Evolutionary conservation across 306 rosid species (phyloP), one percentile per base, ranked within the genome.

Genomic region (Neltuma alba): DNA sequence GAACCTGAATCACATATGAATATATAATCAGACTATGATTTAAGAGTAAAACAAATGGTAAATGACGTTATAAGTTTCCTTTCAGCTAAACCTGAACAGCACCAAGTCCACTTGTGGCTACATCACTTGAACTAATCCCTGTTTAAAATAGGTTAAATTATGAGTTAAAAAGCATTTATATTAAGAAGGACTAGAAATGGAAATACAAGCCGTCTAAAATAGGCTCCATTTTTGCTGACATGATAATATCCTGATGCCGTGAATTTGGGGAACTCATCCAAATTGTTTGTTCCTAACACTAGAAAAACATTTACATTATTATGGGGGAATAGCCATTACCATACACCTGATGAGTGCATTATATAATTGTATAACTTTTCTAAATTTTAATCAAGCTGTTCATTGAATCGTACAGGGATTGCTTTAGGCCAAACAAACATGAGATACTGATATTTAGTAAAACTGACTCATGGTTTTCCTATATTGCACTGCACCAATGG

Each of bases 71-170:
- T 74, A 81, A 85, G 91, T 79, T 74, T 55, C 28, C 36, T 76
- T 74, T 73, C 44, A 79, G 74, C 75, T 76, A 70, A 89, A 95
- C 98, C 99, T 93, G 99, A 84, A 93, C 75, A 75, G 90, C 97
- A 63, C 99, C 99, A 81, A 95, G 86, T 83, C 96, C 98, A 76
- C 80, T 71, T 73, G 99, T 95, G 20, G 98, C 99, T 9, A 33
- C 90, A 25, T 89, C 85, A 80, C 96, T 87, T 13, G 98, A 95
- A 61, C 74, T 81, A 72, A 95, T 74, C 79, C 98, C 98, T 93
- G 86, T 79, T 77, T 54, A 80, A 47, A 80, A 76, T 61, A 63
- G 42, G 50, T 44, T 78, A 77, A 57, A 83, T 68, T 16, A 52
- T 62, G 62, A 77, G 48, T 42, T 40, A 67, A 76, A 50, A 55